These are phyloP conservation scores for Solanum chacoense DNA, from an alignment of 305 asterid species.

Conservation along the genomic window DNA sequence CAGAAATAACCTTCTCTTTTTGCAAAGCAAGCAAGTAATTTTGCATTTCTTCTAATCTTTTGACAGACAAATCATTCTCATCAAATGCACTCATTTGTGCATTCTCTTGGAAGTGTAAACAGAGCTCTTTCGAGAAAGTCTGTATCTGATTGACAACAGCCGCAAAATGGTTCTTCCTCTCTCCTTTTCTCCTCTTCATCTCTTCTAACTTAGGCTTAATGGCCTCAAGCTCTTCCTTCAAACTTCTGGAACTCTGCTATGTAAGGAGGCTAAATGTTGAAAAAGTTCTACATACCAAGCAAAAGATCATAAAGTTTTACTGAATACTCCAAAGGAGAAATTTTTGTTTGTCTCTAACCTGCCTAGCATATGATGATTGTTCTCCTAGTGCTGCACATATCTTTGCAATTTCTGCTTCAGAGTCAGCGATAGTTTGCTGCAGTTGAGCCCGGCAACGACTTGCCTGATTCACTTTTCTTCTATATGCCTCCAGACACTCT, in stretches of 20 bases:
- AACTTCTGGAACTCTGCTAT: conserved; percentile 46
- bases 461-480: conserved; percentile 82
- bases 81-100: conserved; percentile 17
- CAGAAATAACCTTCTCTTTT: conserved; percentile 43
- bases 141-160: conserved; percentile 58
- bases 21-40: conserved; percentile 42
- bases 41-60: conserved; percentile 48
- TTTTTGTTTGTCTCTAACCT: conserved; percentile 27
- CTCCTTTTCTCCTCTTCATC: conserved; percentile 44
- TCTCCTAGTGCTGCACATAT: conserved; percentile 65
- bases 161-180: conserved; percentile 50
- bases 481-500: conserved; percentile 71
- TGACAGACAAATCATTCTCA: conserved; percentile 65
- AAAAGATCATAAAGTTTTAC: not conserved
- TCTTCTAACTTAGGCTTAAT: conserved; percentile 58
- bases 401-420: conserved; percentile 67
- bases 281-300: not conserved
- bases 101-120: conserved; percentile 24
- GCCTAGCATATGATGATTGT: conserved; percentile 26
- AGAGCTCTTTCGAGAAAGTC: conserved; percentile 47
- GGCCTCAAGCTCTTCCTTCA: conserved; percentile 51
- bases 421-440: conserved; percentile 58
- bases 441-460: conserved; percentile 54
- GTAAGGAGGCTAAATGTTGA: conserved; percentile 8
- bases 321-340: not conserved